phyloP scores from a whole-genome alignment of 2,329 filamentous ascomycete genomes.

The Fusarium clavum region DNA sequence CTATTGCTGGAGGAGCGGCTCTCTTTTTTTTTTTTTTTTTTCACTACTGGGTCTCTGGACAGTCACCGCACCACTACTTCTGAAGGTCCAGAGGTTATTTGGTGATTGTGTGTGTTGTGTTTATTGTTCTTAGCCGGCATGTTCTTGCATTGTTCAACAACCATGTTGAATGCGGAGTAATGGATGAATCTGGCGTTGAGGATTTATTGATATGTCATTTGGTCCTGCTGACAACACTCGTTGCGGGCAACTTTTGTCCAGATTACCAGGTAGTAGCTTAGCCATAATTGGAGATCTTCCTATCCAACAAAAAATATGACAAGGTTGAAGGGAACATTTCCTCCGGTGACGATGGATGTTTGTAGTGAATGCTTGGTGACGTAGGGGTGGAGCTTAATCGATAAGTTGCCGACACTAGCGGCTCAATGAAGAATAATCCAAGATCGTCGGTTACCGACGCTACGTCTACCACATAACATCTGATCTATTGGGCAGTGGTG shows the following conservation, averaged over 20 bases:
- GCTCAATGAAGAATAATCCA: conserved; percentile 6
- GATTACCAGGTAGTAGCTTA: conserved; percentile 9
- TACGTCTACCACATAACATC: not conserved
- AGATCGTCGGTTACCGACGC: conserved; percentile 9
- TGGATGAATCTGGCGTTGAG: conserved; percentile 32
- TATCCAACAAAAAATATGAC: not conserved
- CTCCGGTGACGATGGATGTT: conserved; percentile 19
- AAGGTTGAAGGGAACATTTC: conserved; percentile 3
- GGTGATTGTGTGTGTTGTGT: conserved; percentile 12
- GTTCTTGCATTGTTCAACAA: conserved; percentile 23
- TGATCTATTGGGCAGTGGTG: not conserved
- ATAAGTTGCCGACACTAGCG: conserved; percentile 45
- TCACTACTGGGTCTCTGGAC: not conserved
- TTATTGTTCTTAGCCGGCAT: conserved; percentile 14
- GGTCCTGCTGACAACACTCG: conserved; percentile 7
- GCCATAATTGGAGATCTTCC: conserved; percentile 27
- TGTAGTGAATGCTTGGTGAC: conserved; percentile 17
- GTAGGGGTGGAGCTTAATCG: conserved; percentile 35
- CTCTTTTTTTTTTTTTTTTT: not conserved
- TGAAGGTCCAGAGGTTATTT: conserved; percentile 1
- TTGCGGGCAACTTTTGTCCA: conserved; percentile 8
- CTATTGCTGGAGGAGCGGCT: not conserved
- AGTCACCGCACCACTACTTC: not conserved
- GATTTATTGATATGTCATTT: conserved; percentile 12
- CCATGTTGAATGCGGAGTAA: conserved; percentile 27